Evolutionary conservation across 2,329 filamentous ascomycete genomes (phyloP).

Genomic region (Emericellopsis cladophorae): DNA sequence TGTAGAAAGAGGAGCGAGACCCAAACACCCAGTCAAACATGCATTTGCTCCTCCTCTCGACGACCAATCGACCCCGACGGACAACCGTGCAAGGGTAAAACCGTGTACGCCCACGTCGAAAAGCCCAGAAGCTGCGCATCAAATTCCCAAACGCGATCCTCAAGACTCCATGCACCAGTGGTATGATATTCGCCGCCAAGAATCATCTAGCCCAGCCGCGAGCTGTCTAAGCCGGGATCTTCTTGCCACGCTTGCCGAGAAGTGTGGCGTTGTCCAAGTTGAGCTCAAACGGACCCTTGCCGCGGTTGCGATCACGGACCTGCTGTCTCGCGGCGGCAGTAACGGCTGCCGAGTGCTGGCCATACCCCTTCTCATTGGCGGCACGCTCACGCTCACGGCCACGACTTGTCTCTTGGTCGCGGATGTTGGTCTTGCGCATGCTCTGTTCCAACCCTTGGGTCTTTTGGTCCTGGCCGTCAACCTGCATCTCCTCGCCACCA

Average conservation of each 20-base stretch:
- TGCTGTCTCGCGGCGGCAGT: constrained; percentile 75
- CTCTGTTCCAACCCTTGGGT: constrained; percentile 72
- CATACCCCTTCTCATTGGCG: constrained; percentile 56
- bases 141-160: no score
- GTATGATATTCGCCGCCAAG: background rate
- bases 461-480: constrained; percentile 40
- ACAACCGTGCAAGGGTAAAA: no score
- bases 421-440: constrained; percentile 71
- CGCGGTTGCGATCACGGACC: constrained; percentile 52
- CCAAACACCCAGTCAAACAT: no score
- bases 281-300: constrained; percentile 80
- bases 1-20: no score
- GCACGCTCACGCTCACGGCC: constrained; percentile 17
- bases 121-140: no score
- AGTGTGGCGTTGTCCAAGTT: constrained; percentile 85
- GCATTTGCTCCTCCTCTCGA: no score
- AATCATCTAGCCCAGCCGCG: background rate
- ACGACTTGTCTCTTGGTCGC: constrained; percentile 26
- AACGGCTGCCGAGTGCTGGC: constrained; percentile 75
- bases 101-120: no score
- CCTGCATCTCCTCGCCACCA: constrained; percentile 48
- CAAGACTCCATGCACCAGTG: background rate
- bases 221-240: constrained; percentile 25
- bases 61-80: no score
- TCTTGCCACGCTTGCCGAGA: constrained; percentile 56